These are phyloP conservation scores for Xylaria sp. DNA, from an alignment of 2,329 filamentous ascomycete species.

Conservation along the genomic window DNA sequence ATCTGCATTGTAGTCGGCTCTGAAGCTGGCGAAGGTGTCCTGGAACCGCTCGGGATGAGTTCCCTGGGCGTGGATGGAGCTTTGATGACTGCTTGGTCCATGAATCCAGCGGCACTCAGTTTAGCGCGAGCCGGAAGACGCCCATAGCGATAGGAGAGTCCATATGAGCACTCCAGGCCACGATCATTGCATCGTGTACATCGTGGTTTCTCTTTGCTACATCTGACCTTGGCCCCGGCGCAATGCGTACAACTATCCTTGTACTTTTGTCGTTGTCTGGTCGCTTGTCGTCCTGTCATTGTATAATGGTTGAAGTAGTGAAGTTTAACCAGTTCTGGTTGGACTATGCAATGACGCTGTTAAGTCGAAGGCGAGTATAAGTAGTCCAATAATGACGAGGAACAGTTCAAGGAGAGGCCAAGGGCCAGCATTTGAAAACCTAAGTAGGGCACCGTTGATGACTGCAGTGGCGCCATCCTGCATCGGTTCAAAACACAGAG, in stretches of 20 bases:
- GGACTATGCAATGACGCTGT: constrained; percentile 26
- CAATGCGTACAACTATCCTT: constrained; percentile 45
- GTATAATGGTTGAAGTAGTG: constrained; percentile 27
- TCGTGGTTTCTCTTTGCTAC: constrained; percentile 42
- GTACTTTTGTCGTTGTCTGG: constrained; percentile 43
- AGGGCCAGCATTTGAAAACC: constrained; percentile 19
- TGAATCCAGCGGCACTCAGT: constrained; percentile 32
- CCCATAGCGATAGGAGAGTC: constrained; percentile 43
- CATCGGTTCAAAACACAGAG: constrained; percentile 35
- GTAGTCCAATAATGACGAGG: constrained; percentile 35
- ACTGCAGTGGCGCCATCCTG: constrained; percentile 39
- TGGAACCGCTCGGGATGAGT: constrained; percentile 38
- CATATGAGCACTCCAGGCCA: constrained; percentile 41
- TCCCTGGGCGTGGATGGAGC: constrained; percentile 37
- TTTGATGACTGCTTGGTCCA: constrained; percentile 33
- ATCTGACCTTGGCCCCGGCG: constrained; percentile 43
- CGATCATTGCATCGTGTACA: constrained; percentile 42
- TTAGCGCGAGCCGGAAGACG: constrained; percentile 42
- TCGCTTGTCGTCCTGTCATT: constrained; percentile 42
- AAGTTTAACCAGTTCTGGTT: constrained; percentile 12
- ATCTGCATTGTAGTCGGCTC: constrained; percentile 33
- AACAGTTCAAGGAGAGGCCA: constrained; percentile 24
- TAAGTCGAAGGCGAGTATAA: constrained; percentile 34
- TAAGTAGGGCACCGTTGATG: constrained; percentile 34
- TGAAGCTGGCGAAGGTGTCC: constrained; percentile 38